Base-by-base conservation (phyloP, 257 asterid genomes). In the Lantana camara region DNA sequence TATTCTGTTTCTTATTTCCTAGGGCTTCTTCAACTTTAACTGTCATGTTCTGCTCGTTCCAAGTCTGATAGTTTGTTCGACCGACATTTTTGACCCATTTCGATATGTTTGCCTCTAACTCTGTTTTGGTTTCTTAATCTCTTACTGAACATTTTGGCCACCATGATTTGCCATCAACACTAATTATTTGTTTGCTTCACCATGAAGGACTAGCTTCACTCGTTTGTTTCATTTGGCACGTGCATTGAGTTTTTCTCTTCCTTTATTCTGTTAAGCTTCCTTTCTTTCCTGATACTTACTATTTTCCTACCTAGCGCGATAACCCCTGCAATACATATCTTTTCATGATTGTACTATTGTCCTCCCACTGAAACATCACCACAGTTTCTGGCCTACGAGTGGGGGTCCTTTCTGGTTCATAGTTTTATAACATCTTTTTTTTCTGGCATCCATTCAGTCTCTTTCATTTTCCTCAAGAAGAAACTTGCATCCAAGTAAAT, bases 1-100 rank as follows among this genome's bases (percentile, higher is more conserved):
- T 13, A 52, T 42, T 50, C 44, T 22, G 11, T 22, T 58, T 47
- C 55, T 50, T 42, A 38, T 30, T 21, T 68, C 49, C 45, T 20
- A 24, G 41, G 14, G 57, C 29, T 64, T 12, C 40, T 37, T 34
- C 37, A 38, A 64, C 22, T 19, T 57, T 22, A 44, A 34, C 57
- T 12, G 7, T 23, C 19, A 30, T 21, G 58, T 2, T 7, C 6
- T 67, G 42, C 9, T 27, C 21, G 2, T 30, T 11, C 57, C n/a
- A 34, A 52, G 38, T 12, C 32, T 60, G 8, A 13, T 60, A 17
- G 32, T 38, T 9, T 42, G 32, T 42, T 55, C 10, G 29, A 24
- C 7, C 38, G 19, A 16, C 44, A 5, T 51, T 7, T 58, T 30
- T 13, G 45, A 7, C 7, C 0, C 23, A 15, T 59, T 23, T 30